Conservation (phyloP, 805 yeast genomes). For the Kazachstania kunashirensis region DNA sequence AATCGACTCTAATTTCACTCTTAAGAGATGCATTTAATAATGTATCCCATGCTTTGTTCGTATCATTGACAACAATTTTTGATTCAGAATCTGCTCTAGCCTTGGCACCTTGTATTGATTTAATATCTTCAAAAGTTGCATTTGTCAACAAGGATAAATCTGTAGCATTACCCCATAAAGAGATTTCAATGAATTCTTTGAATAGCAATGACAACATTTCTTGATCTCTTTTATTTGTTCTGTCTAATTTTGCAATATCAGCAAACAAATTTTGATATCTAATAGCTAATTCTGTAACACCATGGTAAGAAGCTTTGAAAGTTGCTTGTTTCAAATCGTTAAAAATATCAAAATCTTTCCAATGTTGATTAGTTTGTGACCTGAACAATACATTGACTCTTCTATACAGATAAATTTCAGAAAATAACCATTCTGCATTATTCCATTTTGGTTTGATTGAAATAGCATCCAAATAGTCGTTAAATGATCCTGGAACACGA, state of each 20-base stretch:
- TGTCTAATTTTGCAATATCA: slow-evolving; percentile 14
- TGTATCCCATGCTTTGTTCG: slow-evolving; percentile 54
- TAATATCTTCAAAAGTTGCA: slow-evolving; percentile 81
- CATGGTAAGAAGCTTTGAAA: slow-evolving; percentile 62
- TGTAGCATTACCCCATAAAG: slow-evolving; percentile 97
- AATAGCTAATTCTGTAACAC: slow-evolving; percentile 72
- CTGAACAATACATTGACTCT: slow-evolving; percentile 40
- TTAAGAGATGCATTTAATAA: slow-evolving; percentile 20
- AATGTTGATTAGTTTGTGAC: slow-evolving; percentile 22
- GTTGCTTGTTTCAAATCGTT: slow-evolving; percentile 59
- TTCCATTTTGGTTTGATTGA: slow-evolving; percentile 49
- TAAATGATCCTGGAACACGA: slow-evolving; percentile 46
- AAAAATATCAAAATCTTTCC: slow-evolving; percentile 61
- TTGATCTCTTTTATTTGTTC: slow-evolving; percentile 18
- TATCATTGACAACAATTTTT: slow-evolving; percentile 68
- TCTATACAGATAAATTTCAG: slow-evolving; percentile 81
- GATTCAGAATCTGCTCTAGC: slow-evolving; percentile 74
- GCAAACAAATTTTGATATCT: slow-evolving; percentile 40
- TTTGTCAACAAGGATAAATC: slow-evolving; percentile 85
- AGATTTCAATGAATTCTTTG: slow-evolving; percentile 75
- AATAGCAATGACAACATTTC: slow-evolving; percentile 50
- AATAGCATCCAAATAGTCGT: slow-evolving; percentile 35
- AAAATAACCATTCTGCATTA: slow-evolving; percentile 81
- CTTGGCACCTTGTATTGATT: slow-evolving; percentile 83
- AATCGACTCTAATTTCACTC: slow-evolving; percentile 50